Evolutionary conservation across 148 eudicot species (phyloP), one percentile per base, ranked within the genome.

Genomic region (Drosera capensis): DNA sequence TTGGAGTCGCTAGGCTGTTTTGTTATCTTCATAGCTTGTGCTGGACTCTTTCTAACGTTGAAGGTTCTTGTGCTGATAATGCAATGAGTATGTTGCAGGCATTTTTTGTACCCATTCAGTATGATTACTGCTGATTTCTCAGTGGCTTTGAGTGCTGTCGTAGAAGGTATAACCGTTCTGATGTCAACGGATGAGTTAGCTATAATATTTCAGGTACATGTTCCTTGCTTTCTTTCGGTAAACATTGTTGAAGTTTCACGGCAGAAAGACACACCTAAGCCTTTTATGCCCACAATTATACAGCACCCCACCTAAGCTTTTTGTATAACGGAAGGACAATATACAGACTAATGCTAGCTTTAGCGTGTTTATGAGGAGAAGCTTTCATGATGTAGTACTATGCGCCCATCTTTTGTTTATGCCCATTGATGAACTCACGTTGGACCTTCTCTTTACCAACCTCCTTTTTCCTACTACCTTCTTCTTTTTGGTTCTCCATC

Each of bases 171-270:
- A 28, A 26, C 71, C 59, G 63, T 58, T 58, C 55, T 57, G 20
- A 45, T 90, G 38, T 78, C 55, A 71, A 53, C 76, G 71, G 88
- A 85, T 64, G 95, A 85, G 54, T 41, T 78, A 53, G 68, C 65
- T 64, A 53, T 70, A 48, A 60, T 78, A 50, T 37, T 55, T 29
- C 76, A 78, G 99, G 99, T 90, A 59, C 25, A 41, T 31, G 34
- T 40, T 49, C n/a, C 45, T 36, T 12, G 17, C 17, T 40, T 9
- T 31, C 16, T 43, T 39, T 23, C 17, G n/a, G 18, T 45, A 24
- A 41, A 35, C 21, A 51, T 36, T 20, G 23, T 20, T 45, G 35
- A 5, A 9, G 25, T 43, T 53, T n/a, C 14, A 38, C 40, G 34
- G 21, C 18, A 20, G 24, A 18, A 23, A 18, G 14, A 8, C 29